Conservation (phyloP, 2,329 filamentous ascomycete species). For the Furcasterigmium furcatum region DNA sequence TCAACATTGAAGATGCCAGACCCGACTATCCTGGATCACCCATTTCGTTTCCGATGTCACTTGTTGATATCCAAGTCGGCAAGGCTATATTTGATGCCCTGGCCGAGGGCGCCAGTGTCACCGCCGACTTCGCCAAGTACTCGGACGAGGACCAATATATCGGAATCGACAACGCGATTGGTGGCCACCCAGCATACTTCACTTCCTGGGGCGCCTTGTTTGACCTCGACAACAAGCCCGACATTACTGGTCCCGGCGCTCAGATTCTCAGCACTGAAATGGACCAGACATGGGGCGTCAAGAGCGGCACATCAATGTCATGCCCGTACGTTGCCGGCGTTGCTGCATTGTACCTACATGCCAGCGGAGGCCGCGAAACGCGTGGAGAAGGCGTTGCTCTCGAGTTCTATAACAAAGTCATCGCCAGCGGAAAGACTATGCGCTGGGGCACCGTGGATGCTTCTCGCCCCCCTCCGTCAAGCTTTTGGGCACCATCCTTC, state of each 20-base stretch:
- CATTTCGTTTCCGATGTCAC: no score
- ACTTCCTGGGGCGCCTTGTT: conserved; percentile 2
- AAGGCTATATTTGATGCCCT: no score
- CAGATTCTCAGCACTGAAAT: conserved; percentile 6
- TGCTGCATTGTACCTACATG: background rate
- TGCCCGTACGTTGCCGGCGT: background rate
- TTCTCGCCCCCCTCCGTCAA: conserved; percentile 11
- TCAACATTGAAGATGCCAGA: no score
- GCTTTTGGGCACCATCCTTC: conserved; percentile 23
- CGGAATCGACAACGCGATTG: conserved; percentile 13
- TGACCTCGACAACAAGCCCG: conserved; percentile 9
- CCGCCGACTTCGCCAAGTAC: no score
- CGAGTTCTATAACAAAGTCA: background rate
- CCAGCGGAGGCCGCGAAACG: background rate
- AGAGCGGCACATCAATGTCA: conserved; percentile 2
- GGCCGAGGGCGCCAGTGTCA: no score
- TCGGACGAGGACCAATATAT: no score
- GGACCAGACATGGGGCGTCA: conserved; percentile 12
- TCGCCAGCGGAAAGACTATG: conserved; percentile 19
- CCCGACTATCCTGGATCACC: no score
- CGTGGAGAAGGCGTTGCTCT: background rate
- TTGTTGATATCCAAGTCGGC: no score
- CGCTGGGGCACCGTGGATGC: conserved; percentile 16
- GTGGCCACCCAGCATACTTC: background rate
- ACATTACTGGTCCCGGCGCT: conserved; percentile 8